Evolutionary conservation across 1,139 yeast genomes (phyloP), one percentile per base, ranked within the genome.

Genomic region (Kluyveromyces sp.): DNA sequence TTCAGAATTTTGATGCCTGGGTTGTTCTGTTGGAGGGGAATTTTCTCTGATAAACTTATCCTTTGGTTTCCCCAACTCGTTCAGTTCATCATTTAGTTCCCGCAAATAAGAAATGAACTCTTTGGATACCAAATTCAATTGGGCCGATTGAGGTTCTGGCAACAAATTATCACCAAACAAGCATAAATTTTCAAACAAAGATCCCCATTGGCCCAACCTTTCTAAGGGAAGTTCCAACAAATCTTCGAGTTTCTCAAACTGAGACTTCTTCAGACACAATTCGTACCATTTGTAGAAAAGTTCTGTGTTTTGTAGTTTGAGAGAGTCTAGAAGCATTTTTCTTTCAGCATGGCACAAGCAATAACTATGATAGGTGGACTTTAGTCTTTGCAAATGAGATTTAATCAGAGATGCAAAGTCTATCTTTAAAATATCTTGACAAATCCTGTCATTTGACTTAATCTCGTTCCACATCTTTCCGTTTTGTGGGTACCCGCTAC

Each of bases 361-460:
- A 46, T 64, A 64, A 26, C 52, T 57, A 15, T 49, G 44, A 43
- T 69, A 68, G 0, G 67, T 60, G 1, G 70, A 60, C 41, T 59
- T 65, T 38, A 66, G 60, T 52, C 61, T 57, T 41, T 52, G 56
- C 47, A 55, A 56, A 53, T 56, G 55, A 43, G 56, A 53, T 43
- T 46, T 54, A 25, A 69, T 50, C 7, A 57, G 32, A 8, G 57
- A 58, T 15, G 65, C 65, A 39, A 68, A 49, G 42, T 65, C 59
- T 46, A 3, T 43, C 28, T 3, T 45, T 45, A 4, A 52, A 28
- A 41, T 7, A n/a, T n/a, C 15, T 27, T 41, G 32, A 29, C 43
- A 41, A 7, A 41, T 26, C n/a, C 4, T n/a, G 15, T 34, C 43
- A 28, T 34, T 27, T 7, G 34, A 34, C 26, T 41, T 39, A 7